Percentiles rank a stretch among this genome's conserved stretches.
These are phyloP conservation scores for Berkeleyomyces rouxiae DNA, from an alignment of 2,329 filamentous ascomycete species.

Conservation along the genomic window DNA sequence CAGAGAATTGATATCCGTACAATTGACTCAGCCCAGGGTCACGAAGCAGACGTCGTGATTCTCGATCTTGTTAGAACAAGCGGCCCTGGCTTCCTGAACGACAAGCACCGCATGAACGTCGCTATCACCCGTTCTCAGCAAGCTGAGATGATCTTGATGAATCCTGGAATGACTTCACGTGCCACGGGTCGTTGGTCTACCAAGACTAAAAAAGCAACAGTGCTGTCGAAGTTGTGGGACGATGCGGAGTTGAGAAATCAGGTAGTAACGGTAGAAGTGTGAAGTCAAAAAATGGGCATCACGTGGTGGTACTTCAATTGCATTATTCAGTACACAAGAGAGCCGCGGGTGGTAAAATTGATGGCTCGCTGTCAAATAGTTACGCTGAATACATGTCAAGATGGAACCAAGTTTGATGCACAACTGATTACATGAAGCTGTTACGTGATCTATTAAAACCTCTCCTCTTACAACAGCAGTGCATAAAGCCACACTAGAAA, in stretches of 20 bases:
- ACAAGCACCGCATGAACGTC: constrained; percentile 29
- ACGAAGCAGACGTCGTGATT: constrained; percentile 31
- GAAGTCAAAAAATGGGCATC: not conserved
- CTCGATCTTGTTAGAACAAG: constrained; percentile 29
- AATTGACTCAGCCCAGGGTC: constrained; percentile 29
- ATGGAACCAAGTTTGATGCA: not conserved
- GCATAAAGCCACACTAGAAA: too few species aligned
- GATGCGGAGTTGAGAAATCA: not conserved
- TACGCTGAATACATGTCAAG: too few species aligned
- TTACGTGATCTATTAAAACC: too few species aligned
- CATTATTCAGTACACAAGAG: not conserved
- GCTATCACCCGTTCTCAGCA: constrained; percentile 29
- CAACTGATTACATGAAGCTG: too few species aligned
- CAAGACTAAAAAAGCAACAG: not conserved
- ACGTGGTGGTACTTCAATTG: not conserved
- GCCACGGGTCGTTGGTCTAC: not conserved
- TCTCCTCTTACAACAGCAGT: too few species aligned
- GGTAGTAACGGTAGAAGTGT: not conserved
- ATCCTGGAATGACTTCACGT: constrained; percentile 21
- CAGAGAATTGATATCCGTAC: constrained; percentile 26
- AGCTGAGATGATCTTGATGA: constrained; percentile 31
- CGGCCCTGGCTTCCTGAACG: constrained; percentile 26
- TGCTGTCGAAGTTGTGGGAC: constrained; percentile 3
- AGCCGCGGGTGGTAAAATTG: too few species aligned
- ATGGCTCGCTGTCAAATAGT: too few species aligned